These are phyloP conservation scores for Thymus mandschuricus DNA, from an alignment of 257 asterid species.

Conservation along the genomic window DNA sequence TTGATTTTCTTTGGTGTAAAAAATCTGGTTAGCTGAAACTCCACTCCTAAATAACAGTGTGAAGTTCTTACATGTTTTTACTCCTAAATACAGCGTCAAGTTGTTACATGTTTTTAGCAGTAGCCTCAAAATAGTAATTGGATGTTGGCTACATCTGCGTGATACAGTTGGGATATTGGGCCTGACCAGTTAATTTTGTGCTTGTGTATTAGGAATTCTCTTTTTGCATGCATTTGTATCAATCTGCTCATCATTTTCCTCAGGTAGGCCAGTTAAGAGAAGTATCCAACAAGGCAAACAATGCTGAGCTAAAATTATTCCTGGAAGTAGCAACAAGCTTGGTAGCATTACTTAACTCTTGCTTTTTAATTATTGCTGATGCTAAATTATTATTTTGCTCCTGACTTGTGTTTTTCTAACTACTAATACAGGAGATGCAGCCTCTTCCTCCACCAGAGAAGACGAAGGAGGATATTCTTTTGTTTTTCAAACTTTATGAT, in stretches of 20 bases:
- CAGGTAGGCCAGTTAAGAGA: constrained; percentile 87
- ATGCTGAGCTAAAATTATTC: constrained; percentile 74
- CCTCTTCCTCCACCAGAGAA: constrained; percentile 67
- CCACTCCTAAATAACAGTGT: background rate
- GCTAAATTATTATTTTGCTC: constrained; percentile 18
- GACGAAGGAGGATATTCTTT: constrained; percentile 71
- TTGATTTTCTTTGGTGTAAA: background rate
- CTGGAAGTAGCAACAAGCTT: constrained; percentile 68
- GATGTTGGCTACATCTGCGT: background rate
- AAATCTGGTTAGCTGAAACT: background rate
- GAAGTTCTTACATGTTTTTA: background rate
- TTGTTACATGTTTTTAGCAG: background rate
- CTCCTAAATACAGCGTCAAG: background rate
- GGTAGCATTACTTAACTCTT: constrained; percentile 42
- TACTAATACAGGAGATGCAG: constrained; percentile 54
- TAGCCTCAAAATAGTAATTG: background rate
- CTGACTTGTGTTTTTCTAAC: constrained; percentile 16
- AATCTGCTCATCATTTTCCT: constrained; percentile 18
- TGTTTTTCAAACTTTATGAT: constrained; percentile 74
- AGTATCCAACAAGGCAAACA: constrained; percentile 66
- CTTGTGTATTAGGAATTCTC: background rate
- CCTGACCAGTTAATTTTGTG: background rate
- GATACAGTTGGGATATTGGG: background rate
- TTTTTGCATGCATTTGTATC: constrained; percentile 21
- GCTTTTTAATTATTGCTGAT: constrained; percentile 18